phyloP scores from a whole-genome alignment of 108 stramenopile species.

The Cylindrotheca closterium region DNA sequence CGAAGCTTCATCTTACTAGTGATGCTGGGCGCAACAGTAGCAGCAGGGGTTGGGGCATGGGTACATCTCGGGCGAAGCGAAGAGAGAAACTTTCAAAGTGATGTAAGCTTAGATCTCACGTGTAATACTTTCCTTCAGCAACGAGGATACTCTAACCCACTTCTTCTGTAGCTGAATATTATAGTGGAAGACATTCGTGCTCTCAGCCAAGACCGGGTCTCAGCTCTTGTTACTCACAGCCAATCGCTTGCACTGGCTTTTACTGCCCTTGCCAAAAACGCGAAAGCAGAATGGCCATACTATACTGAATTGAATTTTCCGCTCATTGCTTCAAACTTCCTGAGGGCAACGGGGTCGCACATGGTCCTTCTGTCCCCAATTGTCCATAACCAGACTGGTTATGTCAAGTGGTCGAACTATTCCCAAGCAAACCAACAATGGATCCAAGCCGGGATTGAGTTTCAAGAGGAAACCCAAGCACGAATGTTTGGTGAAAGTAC shows the following conservation, averaged over 20 bases:
- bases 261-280: background rate
- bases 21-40: no score
- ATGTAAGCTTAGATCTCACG: no score
- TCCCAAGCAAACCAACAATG: constrained; percentile 4
- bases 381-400: background rate
- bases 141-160: no score
- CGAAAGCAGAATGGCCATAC: constrained; percentile 2
- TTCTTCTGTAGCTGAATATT: no score
- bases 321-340: background rate
- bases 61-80: no score
- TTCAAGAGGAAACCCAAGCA: background rate
- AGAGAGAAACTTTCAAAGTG: no score
- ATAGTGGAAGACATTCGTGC: no score
- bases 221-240: background rate
- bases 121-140: no score
- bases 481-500: no score
- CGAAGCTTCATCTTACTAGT: no score
- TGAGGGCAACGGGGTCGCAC: background rate
- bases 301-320: constrained; percentile 5
- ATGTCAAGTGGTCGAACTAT: constrained; percentile 2
- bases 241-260: background rate
- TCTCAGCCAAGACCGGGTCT: no score
- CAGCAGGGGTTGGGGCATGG: no score
- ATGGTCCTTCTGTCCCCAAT: constrained; percentile 3
- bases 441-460: background rate